A percentile compares a stretch with the other conserved stretches of the same genome.
Evolutionary conservation across 2,329 filamentous ascomycete species (phyloP).

Genomic region (Byssochlamys sp.): DNA sequence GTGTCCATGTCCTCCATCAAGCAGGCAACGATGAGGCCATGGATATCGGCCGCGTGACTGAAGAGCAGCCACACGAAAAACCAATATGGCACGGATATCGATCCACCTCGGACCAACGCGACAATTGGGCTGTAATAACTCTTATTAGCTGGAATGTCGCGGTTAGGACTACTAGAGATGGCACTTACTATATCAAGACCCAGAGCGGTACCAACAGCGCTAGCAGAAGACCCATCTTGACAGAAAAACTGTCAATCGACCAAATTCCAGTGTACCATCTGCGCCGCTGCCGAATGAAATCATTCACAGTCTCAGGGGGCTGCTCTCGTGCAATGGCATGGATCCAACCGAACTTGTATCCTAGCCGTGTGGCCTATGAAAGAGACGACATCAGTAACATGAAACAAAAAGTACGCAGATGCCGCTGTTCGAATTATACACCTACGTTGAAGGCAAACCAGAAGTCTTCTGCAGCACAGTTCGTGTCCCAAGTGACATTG

Average conservation of each 20-base stretch:
- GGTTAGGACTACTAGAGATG: background rate
- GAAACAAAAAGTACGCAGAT: background rate
- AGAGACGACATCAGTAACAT: background rate
- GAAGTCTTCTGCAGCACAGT: conserved; percentile 6
- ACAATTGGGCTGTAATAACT: background rate
- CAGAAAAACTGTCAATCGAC: background rate
- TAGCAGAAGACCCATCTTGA: background rate
- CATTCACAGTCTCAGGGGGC: conserved; percentile 1
- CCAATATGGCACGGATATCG: background rate
- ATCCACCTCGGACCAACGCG: background rate
- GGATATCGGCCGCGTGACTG: background rate
- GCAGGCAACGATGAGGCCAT: background rate
- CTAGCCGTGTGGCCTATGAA: conserved; percentile 4
- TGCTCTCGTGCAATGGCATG: conserved; percentile 7
- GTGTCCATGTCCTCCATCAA: background rate
- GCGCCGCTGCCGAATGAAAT: conserved; percentile 5
- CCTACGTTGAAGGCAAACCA: conserved; percentile 7
- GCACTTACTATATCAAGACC: background rate
- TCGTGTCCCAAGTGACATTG: conserved; percentile 6
- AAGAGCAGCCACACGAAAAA: background rate
- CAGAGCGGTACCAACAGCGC: background rate
- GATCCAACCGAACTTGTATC: conserved; percentile 8
- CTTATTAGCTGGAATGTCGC: background rate
- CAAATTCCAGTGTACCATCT: conserved; percentile 6
- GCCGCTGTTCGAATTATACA: background rate